Evolutionary conservation across 495 filamentous ascomycete species (phyloP), one percentile per base, ranked within the genome.

Genomic region (Aspergillus indologenus): DNA sequence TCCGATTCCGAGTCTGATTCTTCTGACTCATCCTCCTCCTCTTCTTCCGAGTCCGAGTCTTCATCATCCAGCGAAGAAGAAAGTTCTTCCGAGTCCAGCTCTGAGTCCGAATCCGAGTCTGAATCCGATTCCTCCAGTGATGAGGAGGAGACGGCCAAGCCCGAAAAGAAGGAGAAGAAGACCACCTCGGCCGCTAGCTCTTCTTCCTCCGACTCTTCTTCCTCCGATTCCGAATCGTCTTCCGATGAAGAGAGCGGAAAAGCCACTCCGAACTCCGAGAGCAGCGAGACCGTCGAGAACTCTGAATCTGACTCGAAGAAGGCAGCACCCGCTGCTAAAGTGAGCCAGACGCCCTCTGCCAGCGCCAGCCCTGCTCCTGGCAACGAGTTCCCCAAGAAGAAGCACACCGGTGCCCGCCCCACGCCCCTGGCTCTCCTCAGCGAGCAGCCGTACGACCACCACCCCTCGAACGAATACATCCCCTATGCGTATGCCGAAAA

Each of bases 401-500:
- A 85, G 64, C 73, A 79, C 64, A 65, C 61, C 20, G 77, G 77
- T 51, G 71, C 76, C 48, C 74, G 71, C 18, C 76, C 75, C 19
- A 79, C 77, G 9, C 76, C 75, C 47, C 69, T 79, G 53, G 79
- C 71, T 60, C 66, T 67, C 60, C 70, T 80, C 52, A 87, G 81
- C 67, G 66, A 61, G 20, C 62, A 70, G 50, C 71, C 75, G 15
- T 66, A 72, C 31, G 68, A 80, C 47, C 80, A 80, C 49, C 80
- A 86, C 56, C 69, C 78, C 0, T 81, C 76, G 22, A 97, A 94
- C 75, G 81, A 81, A 5, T 97, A 92, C 69, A 79, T 88, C 31
- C 74, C 85, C 5, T 90, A 96, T 64, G 90, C 90, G 42, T 99
- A 97, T 68, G 92, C 92, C 6, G 86, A 93, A 53, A 85, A 85